Conservation (phyloP, 2,329 filamentous ascomycete species). For the Diplodia mutila region DNA sequence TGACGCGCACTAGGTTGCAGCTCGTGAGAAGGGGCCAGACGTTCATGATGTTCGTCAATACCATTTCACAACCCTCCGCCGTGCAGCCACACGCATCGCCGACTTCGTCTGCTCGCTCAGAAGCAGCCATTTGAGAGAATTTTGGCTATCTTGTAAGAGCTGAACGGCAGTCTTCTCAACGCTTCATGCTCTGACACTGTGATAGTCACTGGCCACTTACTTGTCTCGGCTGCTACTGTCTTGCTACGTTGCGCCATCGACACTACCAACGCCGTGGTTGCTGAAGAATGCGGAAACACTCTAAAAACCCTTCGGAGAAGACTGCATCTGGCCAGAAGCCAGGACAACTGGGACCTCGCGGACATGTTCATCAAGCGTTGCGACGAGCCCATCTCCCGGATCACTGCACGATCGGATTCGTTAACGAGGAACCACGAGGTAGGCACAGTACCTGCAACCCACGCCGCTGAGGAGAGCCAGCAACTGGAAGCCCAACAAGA, state of each 20-base stretch:
- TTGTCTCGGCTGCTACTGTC: conserved; percentile 59
- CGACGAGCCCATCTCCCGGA: conserved; percentile 18
- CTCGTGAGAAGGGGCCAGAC: conserved; percentile 31
- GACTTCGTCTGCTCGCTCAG: conserved; percentile 54
- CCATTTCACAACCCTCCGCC: conserved; percentile 49
- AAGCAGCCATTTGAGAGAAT: conserved; percentile 54
- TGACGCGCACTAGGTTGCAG: background rate
- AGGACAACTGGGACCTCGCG: conserved; percentile 23
- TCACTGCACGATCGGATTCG: background rate
- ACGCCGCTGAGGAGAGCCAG: background rate
- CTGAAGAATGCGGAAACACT: background rate
- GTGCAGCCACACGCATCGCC: conserved; percentile 54
- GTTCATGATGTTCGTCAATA: conserved; percentile 31
- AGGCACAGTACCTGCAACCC: background rate
- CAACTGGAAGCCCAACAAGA: background rate
- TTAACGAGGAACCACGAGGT: background rate
- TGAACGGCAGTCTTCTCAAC: background rate
- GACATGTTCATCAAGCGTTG: conserved; percentile 24
- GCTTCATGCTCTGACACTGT: conserved; percentile 1
- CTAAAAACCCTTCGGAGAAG: conserved; percentile 1
- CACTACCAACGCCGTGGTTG: conserved; percentile 46
- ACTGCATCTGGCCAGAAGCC: background rate
- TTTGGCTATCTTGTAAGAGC: conserved; percentile 50
- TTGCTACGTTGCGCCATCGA: conserved; percentile 57
- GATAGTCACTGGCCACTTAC: conserved; percentile 54